phyloP scores from a whole-genome alignment of 2,329 filamentous ascomycete species.

The Colletotrichum lentis region DNA sequence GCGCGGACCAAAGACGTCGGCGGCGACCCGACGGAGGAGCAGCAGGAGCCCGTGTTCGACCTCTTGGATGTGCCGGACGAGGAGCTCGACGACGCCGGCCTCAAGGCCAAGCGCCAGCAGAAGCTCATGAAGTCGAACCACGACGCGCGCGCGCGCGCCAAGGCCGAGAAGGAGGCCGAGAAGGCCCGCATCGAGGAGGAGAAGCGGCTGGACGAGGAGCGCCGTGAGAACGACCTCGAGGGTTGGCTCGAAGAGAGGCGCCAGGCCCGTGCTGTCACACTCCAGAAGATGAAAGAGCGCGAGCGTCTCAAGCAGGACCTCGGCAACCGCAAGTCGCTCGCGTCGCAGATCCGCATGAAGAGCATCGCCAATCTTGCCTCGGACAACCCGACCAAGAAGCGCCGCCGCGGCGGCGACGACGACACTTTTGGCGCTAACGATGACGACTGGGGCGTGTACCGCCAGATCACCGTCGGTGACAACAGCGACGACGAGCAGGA shows the following conservation, averaged over 20 bases:
- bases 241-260: constrained; percentile 86
- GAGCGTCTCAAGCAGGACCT: constrained; percentile 93
- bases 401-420: constrained; percentile 86
- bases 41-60: constrained; percentile 84
- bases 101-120: constrained; percentile 94
- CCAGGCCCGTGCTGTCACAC: constrained; percentile 71
- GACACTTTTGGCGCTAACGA: constrained; percentile 97
- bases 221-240: constrained; percentile 83
- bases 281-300: constrained; percentile 90
- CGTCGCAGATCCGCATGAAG: constrained; percentile 98
- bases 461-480: constrained; percentile 86
- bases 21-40: constrained; percentile 79
- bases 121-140: constrained; percentile 93
- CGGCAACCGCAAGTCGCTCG: constrained; percentile 94
- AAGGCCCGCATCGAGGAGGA: constrained; percentile 85
- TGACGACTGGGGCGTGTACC: constrained; percentile 97
- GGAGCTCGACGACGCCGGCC: constrained; percentile 85
- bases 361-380: constrained; percentile 94
- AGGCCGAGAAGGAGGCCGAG: constrained; percentile 93
- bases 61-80: constrained; percentile 90
- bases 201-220: constrained; percentile 82
- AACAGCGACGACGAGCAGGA: constrained; percentile 88
- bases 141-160: constrained; percentile 90
- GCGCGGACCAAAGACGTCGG: constrained; percentile 94
- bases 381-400: constrained; percentile 84